Base-by-base conservation (phyloP, 2,329 filamentous ascomycete genomes). In the Ophiostoma sp. region DNA sequence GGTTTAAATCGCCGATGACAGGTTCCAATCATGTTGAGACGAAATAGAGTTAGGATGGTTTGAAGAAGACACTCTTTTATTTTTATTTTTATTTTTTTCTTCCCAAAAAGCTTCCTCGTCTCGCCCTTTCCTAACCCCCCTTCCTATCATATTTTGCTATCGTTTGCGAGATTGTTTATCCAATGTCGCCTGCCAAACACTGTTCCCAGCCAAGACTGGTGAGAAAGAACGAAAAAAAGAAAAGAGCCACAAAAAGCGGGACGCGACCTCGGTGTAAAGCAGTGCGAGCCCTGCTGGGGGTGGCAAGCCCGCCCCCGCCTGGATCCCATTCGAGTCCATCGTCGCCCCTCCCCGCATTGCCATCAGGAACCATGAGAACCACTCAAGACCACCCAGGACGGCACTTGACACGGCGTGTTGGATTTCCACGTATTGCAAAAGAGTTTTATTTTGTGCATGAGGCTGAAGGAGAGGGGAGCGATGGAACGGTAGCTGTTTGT, bases 351-450 rank as follows among this genome's bases (percentile, higher is more conserved):
- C 55, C 55, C 55, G 55, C 55, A 59, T 45, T 45, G 36, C 36
- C 11, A 64, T 25, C 1, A 2, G n/a, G 61, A 7, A 5, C 17
- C 12, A n/a, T 22, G 9, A 9, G 61, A n/a, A 36, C 11, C n/a
- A 42, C 12, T 1, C 42, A 15, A 11, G 9, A n/a, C 15, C 42
- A 15, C 19, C 11, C 36, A 64, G 12, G 25, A 25, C 61, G 33
- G 61, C 61, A 64, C 61, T 28, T 64, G 61, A 42, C n/a, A 63
- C 33, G 61, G 61, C n/a, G 36, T 64, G 61, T 45, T 28, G 19
- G n/a, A 17, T 28, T 25, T 64, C 61, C 61, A 25, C 61, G 36
- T 42, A 64, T 42, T 36, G 42, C 15, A 4, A 1, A 45, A 64
- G n/a, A 15, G 33, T 11, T 64, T 28, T 63, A 19, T 25, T 42